phyloP scores from a whole-genome alignment of 2,329 filamentous ascomycete genomes.

The Plectosphaerella plurivora region DNA sequence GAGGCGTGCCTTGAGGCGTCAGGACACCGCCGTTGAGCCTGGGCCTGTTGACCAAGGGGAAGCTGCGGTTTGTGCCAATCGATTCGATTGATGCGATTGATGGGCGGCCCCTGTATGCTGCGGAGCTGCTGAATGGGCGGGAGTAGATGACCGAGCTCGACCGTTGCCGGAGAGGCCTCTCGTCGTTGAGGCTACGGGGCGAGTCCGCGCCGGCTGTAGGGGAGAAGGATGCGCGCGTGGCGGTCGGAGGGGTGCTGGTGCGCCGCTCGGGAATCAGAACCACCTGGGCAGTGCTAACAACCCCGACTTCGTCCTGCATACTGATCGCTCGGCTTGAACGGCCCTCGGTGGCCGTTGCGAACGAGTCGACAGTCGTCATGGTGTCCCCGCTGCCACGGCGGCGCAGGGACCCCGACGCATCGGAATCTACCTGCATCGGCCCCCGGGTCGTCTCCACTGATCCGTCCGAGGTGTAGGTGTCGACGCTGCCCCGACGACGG shows the following conservation, averaged over 20 bases:
- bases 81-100: constrained; percentile 55
- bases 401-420: constrained; percentile 10
- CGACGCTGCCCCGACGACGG: constrained; percentile 41
- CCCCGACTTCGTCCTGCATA: constrained; percentile 12
- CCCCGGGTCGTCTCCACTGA: constrained; percentile 60
- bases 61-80: constrained; percentile 55
- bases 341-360: constrained; percentile 53
- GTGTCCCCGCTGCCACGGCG: constrained; percentile 45
- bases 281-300: constrained; percentile 1
- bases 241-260: constrained; percentile 9
- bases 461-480: constrained; percentile 54
- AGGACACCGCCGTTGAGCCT: constrained; percentile 40
- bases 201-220: constrained; percentile 19
- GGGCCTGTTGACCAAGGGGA: constrained; percentile 53
- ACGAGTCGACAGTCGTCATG: constrained; percentile 47
- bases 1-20: constrained; percentile 40
- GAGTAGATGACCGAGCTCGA: constrained; percentile 30
- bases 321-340: constrained; percentile 29
- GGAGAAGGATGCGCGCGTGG: constrained; percentile 14
- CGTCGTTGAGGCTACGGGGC: constrained; percentile 4
- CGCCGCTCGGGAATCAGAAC: constrained; percentile 5
- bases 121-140: constrained; percentile 37
- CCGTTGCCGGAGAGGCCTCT: constrained; percentile 12
- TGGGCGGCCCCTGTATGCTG: constrained; percentile 43
- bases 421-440: constrained; percentile 22